Evolutionary conservation across 805 yeast species (phyloP).

Genomic region (Monosporozyma solicola): DNA sequence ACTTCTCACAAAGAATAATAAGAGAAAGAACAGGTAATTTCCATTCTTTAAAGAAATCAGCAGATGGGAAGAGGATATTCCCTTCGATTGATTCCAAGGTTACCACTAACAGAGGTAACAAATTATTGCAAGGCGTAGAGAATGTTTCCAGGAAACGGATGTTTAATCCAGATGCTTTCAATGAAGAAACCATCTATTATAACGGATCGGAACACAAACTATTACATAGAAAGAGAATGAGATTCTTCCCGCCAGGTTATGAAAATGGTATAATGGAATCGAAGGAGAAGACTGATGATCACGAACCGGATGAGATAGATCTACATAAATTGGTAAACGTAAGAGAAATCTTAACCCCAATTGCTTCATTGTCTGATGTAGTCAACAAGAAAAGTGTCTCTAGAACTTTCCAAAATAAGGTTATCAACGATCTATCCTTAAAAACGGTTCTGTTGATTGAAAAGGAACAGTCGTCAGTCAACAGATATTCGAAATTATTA

Average conservation of each 20-base stretch:
- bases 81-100: constrained; percentile 26
- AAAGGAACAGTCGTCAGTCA: constrained; percentile 71
- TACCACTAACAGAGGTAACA: constrained; percentile 48
- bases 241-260: constrained; percentile 8
- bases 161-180: constrained; percentile 20
- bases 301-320: constrained; percentile 32
- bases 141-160: constrained; percentile 39
- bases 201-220: constrained; percentile 31
- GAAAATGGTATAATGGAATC: constrained; percentile 1
- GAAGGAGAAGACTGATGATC: constrained; percentile 17
- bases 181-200: constrained; percentile 27
- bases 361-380: constrained; percentile 72
- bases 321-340: constrained; percentile 44
- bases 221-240: constrained; percentile 28
- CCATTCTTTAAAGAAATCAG: constrained; percentile 23
- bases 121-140: constrained; percentile 43
- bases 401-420: constrained; percentile 50
- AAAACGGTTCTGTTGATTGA: constrained; percentile 74
- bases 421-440: constrained; percentile 52
- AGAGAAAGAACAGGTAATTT: constrained; percentile 29
- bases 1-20: constrained; percentile 23
- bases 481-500: constrained; percentile 59
- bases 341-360: constrained; percentile 61
- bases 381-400: constrained; percentile 60
- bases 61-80: constrained; percentile 19